Conservation (phyloP, 352 stramenopile genomes). For the Globisporangium echinulatum region DNA sequence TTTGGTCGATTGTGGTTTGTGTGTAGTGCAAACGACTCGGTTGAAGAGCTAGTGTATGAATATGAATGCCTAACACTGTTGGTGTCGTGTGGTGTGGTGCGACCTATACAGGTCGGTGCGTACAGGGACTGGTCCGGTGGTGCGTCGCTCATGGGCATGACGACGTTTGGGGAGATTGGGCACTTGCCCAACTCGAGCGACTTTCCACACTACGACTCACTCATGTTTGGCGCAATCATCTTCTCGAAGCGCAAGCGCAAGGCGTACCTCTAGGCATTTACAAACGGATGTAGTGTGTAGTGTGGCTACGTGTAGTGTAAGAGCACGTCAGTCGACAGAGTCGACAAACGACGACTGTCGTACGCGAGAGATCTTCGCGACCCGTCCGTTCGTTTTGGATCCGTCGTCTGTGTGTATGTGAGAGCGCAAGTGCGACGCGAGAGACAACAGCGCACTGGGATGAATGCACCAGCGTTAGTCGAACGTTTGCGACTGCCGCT, state of each 20-base stretch:
- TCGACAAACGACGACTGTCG: too few species aligned
- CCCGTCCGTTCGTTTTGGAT: too few species aligned
- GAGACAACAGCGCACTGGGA: too few species aligned
- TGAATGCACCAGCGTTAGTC: too few species aligned
- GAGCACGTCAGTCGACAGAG: too few species aligned
- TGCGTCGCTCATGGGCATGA: constrained; percentile 82
- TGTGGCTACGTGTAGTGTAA: too few species aligned
- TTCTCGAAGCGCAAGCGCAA: constrained; percentile 83
- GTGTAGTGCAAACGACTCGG: background rate
- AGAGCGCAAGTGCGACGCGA: too few species aligned
- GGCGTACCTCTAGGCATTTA: constrained; percentile 46
- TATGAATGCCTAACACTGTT: background rate
- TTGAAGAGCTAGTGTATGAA: background rate
- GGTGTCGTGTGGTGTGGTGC: constrained; percentile 1
- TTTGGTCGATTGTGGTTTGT: background rate
- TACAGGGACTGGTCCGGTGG: constrained; percentile 82
- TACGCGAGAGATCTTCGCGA: too few species aligned
- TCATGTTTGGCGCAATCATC: constrained; percentile 87
- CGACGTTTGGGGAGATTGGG: constrained; percentile 83
- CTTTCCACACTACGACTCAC: constrained; percentile 83
- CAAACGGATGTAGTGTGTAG: too few species aligned
- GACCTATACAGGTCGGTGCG: constrained; percentile 48
- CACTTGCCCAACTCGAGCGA: constrained; percentile 75
- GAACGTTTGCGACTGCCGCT: too few species aligned
- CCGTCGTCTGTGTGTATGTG: too few species aligned